These are phyloP conservation scores for Xerocomus potaroensis DNA, from an alignment of 768 basidiomycete species.

Conservation along the genomic window DNA sequence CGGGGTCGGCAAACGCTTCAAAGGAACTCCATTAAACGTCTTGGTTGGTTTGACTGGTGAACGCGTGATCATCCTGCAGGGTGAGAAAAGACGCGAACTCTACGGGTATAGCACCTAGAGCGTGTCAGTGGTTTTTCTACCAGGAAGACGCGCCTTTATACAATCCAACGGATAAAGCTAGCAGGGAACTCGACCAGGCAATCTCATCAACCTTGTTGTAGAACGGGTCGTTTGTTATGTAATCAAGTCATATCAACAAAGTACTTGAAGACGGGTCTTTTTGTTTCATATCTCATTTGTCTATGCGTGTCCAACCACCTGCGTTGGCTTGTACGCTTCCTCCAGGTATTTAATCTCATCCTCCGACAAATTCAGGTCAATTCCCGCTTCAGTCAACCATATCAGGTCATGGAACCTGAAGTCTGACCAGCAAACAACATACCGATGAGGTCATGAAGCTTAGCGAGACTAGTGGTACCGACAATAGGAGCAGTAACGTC, in stretches of 20 bases:
- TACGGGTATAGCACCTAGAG: not conserved
- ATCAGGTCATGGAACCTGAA: conserved; percentile 4
- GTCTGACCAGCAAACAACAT: conserved; percentile 2
- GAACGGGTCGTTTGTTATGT: conserved; percentile 10
- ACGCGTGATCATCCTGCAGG: conserved; percentile 24
- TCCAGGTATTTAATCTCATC: conserved; percentile 48
- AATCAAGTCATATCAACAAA: conserved; percentile 3
- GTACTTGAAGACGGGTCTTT: too few species aligned
- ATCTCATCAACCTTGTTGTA: conserved; percentile 9
- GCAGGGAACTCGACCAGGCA: conserved; percentile 3
- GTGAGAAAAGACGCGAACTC: not conserved
- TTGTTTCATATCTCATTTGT: too few species aligned
- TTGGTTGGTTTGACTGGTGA: conserved; percentile 24
- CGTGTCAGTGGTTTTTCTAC: not conserved
- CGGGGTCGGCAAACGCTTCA: conserved; percentile 20
- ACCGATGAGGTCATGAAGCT: conserved; percentile 40
- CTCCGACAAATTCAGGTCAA: conserved; percentile 40
- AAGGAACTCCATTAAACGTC: conserved; percentile 5
- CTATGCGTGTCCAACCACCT: conserved; percentile 37
- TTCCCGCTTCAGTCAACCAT: conserved; percentile 20
- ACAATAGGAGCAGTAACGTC: conserved; percentile 42
- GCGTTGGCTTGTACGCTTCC: conserved; percentile 40
- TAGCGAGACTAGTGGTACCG: conserved; percentile 39
- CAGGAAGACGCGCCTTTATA: conserved; percentile 4
- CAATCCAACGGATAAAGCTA: not conserved